Percentiles rank a stretch among this genome's conserved stretches.
These are phyloP conservation scores for Phytopythium montanum DNA, from an alignment of 352 stramenopile genomes.

Conservation along the genomic window DNA sequence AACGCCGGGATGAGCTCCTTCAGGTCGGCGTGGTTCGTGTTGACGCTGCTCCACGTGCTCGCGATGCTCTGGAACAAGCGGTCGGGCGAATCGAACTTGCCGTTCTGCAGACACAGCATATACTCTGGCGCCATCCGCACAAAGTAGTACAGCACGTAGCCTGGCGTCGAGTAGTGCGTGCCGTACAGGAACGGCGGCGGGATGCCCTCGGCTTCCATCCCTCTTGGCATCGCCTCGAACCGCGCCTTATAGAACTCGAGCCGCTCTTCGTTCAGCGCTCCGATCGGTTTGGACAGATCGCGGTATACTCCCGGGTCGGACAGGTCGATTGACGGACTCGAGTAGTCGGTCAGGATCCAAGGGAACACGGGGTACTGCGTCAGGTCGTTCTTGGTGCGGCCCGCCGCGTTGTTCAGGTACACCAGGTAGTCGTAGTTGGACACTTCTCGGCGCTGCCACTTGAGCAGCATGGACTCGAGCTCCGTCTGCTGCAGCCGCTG, in stretches of 20 bases:
- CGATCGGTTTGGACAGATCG: conserved; percentile 94
- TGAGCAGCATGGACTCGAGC: conserved; percentile 72
- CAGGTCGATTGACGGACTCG: conserved; percentile 79
- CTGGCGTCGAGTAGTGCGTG: conserved; percentile 91
- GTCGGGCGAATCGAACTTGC: conserved; percentile 98
- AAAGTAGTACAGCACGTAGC: conserved; percentile 99
- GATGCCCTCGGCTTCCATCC: conserved; percentile 74
- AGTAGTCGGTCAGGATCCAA: conserved; percentile 94
- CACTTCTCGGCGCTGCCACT: conserved; percentile 85
- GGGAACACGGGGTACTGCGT: conserved; percentile 98
- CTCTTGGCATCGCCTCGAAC: conserved; percentile 89
- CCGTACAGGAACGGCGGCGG: conserved; percentile 97
- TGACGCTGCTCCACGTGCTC: conserved; percentile 89
- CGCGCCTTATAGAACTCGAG: conserved; percentile 87
- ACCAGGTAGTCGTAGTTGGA: conserved; percentile 94
- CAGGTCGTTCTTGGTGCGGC: conserved; percentile 86
- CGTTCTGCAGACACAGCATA: conserved; percentile 95
- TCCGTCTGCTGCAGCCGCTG: conserved; percentile 58
- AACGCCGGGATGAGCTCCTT: conserved; percentile 99
- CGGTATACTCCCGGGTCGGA: conserved; percentile 83
- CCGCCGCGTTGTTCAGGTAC: conserved; percentile 87
- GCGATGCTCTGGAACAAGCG: conserved; percentile 95
- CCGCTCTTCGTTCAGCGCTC: conserved; percentile 89
- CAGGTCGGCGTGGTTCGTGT: conserved; percentile 91
- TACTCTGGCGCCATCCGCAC: conserved; percentile 96